Evolutionary conservation across 805 yeast genomes (phyloP), one percentile per base, ranked within the genome.

Genomic region (Yarrowia bubula): DNA sequence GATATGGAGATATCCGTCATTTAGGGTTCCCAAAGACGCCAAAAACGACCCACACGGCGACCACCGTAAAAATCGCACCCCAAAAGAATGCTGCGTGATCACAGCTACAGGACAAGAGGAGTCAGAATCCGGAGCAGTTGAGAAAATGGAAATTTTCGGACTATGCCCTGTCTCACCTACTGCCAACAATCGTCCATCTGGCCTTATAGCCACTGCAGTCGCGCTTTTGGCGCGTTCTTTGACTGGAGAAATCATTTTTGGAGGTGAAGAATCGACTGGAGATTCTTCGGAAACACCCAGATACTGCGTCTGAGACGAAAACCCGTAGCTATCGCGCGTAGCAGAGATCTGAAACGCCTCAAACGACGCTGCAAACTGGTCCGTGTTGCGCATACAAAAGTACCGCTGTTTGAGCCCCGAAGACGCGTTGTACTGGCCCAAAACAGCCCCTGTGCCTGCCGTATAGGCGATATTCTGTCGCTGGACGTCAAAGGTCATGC

Each of bases 121-220:
- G 53, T 84, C 78, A 67, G 80, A 80, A 14, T 80, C 77, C 0
- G 86, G 86, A 8, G 70, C 71, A 14, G 86, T 74, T 1, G 89
- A 85, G 70, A 81, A 87, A 13, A 87, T 69, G 18, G 86, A 74
- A 1, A 88, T 79, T 17, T 92, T 76, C 1, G 93, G 93, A 68
- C 81, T 84, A 67, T 85, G 86, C 0, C 92, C 92, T 0, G 80
- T 73, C 71, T 88, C 93, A 1, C 93, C 93, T 14, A 87, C 83
- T 0, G 91, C 91, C 31, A 88, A 72, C 4, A 84, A 69, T 50
- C 74, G 78, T 42, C 77, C 79, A 70, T 84, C 82, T 0, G 88
- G 84, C 0, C 90, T 81, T 5, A 87, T 74, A 2, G 86, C 83
- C n/a, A 87, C 71, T 66, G 89, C 84, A 51, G 80, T 80, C 41